Conservation (phyloP, 2,329 filamentous ascomycete genomes). For the Leptodontidium sp. region DNA sequence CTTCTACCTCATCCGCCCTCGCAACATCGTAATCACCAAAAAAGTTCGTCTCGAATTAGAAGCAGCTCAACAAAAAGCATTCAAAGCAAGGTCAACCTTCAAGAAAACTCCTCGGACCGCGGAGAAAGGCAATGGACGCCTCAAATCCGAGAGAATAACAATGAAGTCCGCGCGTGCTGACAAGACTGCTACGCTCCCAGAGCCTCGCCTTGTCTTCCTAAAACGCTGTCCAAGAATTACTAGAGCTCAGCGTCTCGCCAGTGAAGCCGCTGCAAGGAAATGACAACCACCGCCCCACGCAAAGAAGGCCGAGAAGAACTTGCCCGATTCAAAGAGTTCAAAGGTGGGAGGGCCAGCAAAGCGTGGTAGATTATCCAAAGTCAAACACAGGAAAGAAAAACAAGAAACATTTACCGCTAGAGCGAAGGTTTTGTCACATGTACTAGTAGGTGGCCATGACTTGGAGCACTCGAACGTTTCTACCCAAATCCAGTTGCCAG, state of each 20-base stretch:
- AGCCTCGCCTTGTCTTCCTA: too few species aligned
- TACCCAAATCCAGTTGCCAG: too few species aligned
- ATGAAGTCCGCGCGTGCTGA: neutral
- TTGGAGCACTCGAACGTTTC: too few species aligned
- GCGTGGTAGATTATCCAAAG: neutral
- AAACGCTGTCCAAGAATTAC: constrained; percentile 4
- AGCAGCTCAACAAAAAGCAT: neutral
- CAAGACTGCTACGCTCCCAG: neutral
- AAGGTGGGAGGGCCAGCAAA: neutral
- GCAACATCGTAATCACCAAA: constrained; percentile 9
- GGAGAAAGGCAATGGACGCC: too few species aligned
- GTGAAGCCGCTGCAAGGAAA: neutral
- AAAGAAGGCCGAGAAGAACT: neutral
- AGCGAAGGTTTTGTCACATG: neutral
- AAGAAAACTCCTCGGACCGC: too few species aligned
- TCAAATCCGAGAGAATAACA: too few species aligned
- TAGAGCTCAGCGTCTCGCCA: neutral
- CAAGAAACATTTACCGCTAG: neutral
- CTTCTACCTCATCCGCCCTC: neutral
- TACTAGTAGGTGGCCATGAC: neutral
- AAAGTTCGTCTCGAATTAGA: neutral
- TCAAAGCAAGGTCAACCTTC: neutral
- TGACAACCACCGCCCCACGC: constrained; percentile 1
- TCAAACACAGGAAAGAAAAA: neutral
- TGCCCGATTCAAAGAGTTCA: neutral